Base-by-base conservation (phyloP, 2,329 filamentous ascomycete genomes). In the Drechmeria coniospora region DNA sequence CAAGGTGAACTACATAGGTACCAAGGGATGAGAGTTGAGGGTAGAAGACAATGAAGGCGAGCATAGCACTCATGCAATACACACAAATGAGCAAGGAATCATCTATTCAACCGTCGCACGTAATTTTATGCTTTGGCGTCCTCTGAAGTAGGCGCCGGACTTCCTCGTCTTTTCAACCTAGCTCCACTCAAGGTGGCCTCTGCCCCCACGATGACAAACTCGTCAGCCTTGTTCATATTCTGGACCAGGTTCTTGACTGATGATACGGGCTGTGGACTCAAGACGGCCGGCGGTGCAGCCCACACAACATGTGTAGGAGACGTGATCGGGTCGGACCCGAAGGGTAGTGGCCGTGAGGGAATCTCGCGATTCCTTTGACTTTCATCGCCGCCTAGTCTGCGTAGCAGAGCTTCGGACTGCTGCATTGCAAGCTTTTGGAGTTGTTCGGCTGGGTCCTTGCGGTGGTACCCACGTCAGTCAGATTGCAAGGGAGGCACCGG, bases 371-470 rank as follows among this genome's bases (percentile, higher is more conserved):
- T 51, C 38, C 44, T 45, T 10, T 25, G 15, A 32, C 35, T 33
- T 34, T 39, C 33, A 34, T 46, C 46, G 18, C 44, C 50, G 24
- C 57, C 58, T 15, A 75, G 54, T 45, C 56, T 68, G 43, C 61
- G 54, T 31, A 70, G 54, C 40, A 81, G 53, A 30, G 67, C 59
- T 40, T 74, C 68, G 30, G 67, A 71, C 53, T 82, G 76, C 43
- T 72, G 65, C 45, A 63, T 61, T 33, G 69, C 74, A 37, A 84
- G 62, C 51, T 77, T 73, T 49, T 79, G 72, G 42, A 86, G 68
- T 53, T 75, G 74, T 35, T 57, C 65, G 42, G 64, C 55, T 34
- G 79, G 79, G 54, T 86, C 76, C 77, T 82, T 64, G 38, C 57
- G 42, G 42, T 46, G 41, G 35, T 46, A 35, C 61, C 48, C 44